A percentile compares a stretch with the other conserved stretches of the same genome.
Conservation (phyloP, 345 rosid genomes). For the Punica granatum region DNA sequence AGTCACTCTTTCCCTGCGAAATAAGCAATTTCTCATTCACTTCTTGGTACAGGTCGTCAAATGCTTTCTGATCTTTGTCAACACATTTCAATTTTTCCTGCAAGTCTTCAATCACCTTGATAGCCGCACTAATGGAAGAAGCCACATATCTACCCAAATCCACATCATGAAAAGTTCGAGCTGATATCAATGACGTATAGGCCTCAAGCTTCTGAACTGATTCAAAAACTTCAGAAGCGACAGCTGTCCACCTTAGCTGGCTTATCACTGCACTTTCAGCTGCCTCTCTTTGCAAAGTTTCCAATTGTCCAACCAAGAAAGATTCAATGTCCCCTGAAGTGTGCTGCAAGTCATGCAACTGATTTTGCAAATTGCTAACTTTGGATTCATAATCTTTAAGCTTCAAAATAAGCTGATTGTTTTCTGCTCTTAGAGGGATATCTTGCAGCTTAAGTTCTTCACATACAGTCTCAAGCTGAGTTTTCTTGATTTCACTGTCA, state of each 20-base stretch:
- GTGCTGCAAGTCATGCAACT: slow-evolving; percentile 42
- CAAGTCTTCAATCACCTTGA: slow-evolving; percentile 44
- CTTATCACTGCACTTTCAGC: slow-evolving; percentile 36
- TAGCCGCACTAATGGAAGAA: slow-evolving; percentile 46
- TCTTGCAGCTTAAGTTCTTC: slow-evolving; percentile 38
- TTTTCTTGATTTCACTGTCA: slow-evolving; percentile 30
- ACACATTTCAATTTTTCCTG: slow-evolving; percentile 50
- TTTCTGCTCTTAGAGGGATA: slow-evolving; percentile 37
- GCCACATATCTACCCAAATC: slow-evolving; percentile 34
- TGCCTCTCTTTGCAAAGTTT: slow-evolving; percentile 43
- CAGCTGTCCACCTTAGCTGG: slow-evolving; percentile 50
- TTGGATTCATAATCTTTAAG: slow-evolving; percentile 29
- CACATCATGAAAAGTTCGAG: slow-evolving; percentile 23
- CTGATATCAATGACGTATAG: slow-evolving; percentile 16
- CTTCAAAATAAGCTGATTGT: slow-evolving; percentile 37
- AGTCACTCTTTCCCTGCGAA: slow-evolving; percentile 41
- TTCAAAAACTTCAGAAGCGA: slow-evolving; percentile 33
- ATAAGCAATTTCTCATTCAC: slow-evolving; percentile 38
- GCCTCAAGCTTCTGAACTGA: slow-evolving; percentile 55
- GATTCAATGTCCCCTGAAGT: slow-evolving; percentile 36
- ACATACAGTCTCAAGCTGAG: slow-evolving; percentile 38
- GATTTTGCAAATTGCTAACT: slow-evolving; percentile 46
- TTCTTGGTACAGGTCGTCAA: slow-evolving; percentile 35
- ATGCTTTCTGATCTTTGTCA: slow-evolving; percentile 31
- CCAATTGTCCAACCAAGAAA: slow-evolving; percentile 36